Percentiles rank a stretch among this genome's conserved stretches.
These are phyloP conservation scores for Plasmodium reichenowi DNA, from an alignment of 169 alveolate species.

Conservation along the genomic window DNA sequence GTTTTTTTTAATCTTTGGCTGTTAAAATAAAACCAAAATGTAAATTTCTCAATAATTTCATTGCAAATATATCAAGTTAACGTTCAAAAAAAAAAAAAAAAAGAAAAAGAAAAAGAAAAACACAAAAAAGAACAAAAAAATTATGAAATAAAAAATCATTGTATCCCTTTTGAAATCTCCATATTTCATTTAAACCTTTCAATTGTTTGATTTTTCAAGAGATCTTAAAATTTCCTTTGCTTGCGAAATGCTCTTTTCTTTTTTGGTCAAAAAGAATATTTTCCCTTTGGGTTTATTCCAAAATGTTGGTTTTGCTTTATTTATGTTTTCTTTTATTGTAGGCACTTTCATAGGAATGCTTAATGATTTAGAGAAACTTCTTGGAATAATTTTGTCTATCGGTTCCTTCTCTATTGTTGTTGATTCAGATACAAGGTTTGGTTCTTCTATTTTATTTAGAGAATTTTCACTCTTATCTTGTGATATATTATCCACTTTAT, in stretches of 20 bases:
- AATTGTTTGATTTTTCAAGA: background rate
- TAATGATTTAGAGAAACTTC: background rate
- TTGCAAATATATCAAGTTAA: too few species aligned
- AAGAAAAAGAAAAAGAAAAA: background rate
- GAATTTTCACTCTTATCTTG: too few species aligned
- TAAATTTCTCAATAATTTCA: too few species aligned
- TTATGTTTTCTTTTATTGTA: background rate
- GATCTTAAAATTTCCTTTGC: background rate
- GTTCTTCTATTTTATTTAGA: too few species aligned
- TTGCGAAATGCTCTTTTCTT: background rate
- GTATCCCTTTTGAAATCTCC: background rate
- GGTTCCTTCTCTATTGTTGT: background rate
- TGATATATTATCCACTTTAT: too few species aligned
- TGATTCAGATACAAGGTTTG: too few species aligned
- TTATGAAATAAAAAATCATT: background rate
- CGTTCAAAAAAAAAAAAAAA: too few species aligned
- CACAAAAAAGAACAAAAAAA: background rate
- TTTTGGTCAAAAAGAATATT: background rate
- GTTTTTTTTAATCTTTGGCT: constrained; percentile 19
- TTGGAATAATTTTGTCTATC: background rate
- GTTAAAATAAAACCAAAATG: too few species aligned
- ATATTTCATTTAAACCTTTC: background rate
- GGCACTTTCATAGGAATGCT: background rate
- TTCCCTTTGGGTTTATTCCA: constrained; percentile 4
- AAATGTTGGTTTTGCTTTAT: constrained; percentile 6